phyloP scores from a whole-genome alignment of 225 moss, liverwort and hornwort species.

The Marchantia polymorpha region DNA sequence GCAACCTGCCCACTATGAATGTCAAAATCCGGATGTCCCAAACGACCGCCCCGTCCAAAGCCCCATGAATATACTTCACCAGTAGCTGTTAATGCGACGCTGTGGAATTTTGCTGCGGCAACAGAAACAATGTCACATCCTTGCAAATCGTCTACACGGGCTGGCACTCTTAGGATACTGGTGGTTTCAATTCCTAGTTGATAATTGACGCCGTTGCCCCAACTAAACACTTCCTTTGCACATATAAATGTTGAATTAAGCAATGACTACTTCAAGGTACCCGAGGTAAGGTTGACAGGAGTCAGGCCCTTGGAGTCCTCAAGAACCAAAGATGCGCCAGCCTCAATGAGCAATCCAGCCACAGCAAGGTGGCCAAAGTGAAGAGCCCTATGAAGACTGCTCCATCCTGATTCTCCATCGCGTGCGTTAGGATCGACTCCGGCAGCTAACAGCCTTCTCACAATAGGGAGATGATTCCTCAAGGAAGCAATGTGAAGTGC shows the following conservation, averaged over 20 bases:
- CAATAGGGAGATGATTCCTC: slow-evolving; percentile 91
- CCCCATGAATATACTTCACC: slow-evolving; percentile 96
- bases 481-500: slow-evolving; percentile 87
- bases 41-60: slow-evolving; percentile 95
- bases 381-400: too few species aligned
- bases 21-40: slow-evolving; percentile 98
- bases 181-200: slow-evolving; percentile 88
- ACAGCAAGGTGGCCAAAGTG: too few species aligned
- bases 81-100: slow-evolving; percentile 79
- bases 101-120: slow-evolving; percentile 93
- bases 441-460: slow-evolving; percentile 76
- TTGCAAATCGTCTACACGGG: slow-evolving; percentile 79
- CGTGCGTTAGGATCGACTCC: slow-evolving; percentile 91
- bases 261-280: too few species aligned
- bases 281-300: too few species aligned
- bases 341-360: too few species aligned
- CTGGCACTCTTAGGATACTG: slow-evolving; percentile 79
- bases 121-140: slow-evolving; percentile 65
- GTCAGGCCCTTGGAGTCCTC: too few species aligned
- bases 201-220: slow-evolving; percentile 98
- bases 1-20: slow-evolving; percentile 99
- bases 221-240: slow-evolving; percentile 92
- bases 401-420: slow-evolving; percentile 99
- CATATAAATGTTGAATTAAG: slow-evolving; percentile 63
- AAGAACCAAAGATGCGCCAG: too few species aligned